Conservation (phyloP, 2,329 filamentous ascomycete species). For the Fusarium sp. region DNA sequence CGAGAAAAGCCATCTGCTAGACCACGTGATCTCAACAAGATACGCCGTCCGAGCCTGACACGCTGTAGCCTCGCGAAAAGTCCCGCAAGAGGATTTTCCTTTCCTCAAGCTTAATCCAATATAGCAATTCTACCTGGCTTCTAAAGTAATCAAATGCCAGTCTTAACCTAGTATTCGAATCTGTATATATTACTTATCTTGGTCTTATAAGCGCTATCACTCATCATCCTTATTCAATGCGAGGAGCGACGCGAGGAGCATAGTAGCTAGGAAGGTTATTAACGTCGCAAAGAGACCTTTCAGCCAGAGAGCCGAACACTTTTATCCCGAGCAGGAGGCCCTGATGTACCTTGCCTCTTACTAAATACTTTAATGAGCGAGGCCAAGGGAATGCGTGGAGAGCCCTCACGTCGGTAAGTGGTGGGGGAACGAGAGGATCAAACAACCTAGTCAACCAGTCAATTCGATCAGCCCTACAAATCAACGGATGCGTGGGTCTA, state of each 20-base stretch:
- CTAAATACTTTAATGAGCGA: background rate
- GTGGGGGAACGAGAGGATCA: background rate
- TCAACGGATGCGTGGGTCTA: background rate
- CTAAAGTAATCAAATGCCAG: no score
- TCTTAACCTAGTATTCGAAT: no score
- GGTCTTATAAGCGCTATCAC: background rate
- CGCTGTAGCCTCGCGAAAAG: no score
- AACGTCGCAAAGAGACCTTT: conserved; percentile 15
- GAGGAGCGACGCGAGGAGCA: conserved; percentile 30
- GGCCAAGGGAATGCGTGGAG: no score
- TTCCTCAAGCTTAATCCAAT: no score
- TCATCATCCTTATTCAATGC: background rate
- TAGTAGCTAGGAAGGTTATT: conserved; percentile 5
- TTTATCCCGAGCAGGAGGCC: conserved; percentile 22
- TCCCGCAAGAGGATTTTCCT: no score
- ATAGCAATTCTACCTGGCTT: no score
- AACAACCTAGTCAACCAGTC: background rate
- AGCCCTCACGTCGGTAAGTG: background rate
- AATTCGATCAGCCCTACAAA: conserved; percentile 13
- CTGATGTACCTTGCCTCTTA: background rate
- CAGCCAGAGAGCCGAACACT: conserved; percentile 23
- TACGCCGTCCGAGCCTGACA: no score
- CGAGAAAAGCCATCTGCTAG: no score
- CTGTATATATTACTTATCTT: no score
- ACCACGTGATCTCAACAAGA: no score